phyloP scores from a whole-genome alignment of 306 rosid genomes.

The Casuarina equisetifolia region DNA sequence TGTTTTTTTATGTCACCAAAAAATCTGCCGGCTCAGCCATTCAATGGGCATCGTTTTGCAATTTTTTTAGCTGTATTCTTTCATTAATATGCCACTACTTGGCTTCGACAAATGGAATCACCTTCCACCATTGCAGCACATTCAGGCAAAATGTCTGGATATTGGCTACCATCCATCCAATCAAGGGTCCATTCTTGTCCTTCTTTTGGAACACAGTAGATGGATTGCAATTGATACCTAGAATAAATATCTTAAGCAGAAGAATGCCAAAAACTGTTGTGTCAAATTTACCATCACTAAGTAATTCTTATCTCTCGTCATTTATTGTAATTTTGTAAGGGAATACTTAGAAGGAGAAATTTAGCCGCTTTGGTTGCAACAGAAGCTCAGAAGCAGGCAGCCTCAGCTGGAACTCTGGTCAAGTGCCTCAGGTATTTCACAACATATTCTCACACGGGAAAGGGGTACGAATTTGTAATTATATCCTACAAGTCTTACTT shows the following conservation, averaged over 20 bases:
- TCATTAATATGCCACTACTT: background rate
- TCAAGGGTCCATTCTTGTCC: background rate
- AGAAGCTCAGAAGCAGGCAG: conserved; percentile 91
- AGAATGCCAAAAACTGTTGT: background rate
- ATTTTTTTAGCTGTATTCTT: background rate
- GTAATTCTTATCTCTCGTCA: conserved; percentile 15
- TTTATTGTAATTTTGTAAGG: conserved; percentile 50
- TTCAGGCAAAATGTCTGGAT: background rate
- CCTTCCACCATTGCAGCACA: background rate
- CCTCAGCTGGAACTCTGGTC: conserved; percentile 62
- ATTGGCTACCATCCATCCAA: background rate
- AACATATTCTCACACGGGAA: background rate
- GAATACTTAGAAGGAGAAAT: conserved; percentile 75
- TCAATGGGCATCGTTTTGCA: background rate
- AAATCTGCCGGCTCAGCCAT: background rate
- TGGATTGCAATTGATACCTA: background rate
- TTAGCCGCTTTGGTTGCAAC: conserved; percentile 71
- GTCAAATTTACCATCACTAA: background rate
- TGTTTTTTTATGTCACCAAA: background rate
- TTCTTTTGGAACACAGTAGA: background rate
- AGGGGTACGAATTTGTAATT: background rate
- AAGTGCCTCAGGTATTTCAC: conserved; percentile 69
- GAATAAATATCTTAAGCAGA: background rate
- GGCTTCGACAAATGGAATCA: background rate
- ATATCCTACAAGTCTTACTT: conserved; percentile 3